Evolutionary conservation across 306 rosid species (phyloP), one percentile per base, ranked within the genome.

Genomic region (Prunus armeniaca): DNA sequence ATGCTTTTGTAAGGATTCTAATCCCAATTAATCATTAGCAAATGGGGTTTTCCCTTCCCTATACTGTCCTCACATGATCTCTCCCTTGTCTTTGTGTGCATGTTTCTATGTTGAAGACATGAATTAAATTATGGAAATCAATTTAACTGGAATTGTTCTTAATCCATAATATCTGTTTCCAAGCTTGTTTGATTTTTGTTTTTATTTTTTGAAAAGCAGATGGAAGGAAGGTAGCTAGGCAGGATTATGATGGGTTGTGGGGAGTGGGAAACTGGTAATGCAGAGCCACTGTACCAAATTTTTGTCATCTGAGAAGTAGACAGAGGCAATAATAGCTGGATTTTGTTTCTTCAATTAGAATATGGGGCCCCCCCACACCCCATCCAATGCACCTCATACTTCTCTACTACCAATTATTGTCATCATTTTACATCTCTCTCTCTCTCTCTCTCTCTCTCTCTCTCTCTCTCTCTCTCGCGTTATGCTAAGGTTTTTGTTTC

Each of bases 291-390:
- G 92, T 74, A 68, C 50, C 71, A 83, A 38, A 71, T 19, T 12
- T 80, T 81, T 84, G 91, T 87, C 86, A 80, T 76, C 75, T 81
- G 76, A 89, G 88, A 89, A 85, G 89, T 74, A 79, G 90, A 93
- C 89, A 89, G 78, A 77, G 58, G 87, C 83, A 86, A 88, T 91
- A 84, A 86, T 93, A 75, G 87, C 81, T 81, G 83, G 79, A 87
- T 89, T 86, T 84, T 89, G 86, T 79, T 87, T 84, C 86, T 77
- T 80, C 89, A 86, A 74, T 72, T 75, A 81, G 81, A 79, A 80
- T 77, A 87, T 82, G 84, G 88, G 81, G 64, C 88, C 82, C 72
- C 72, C 41, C 76, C 61, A 7, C 64, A 38, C 74, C 24, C 82
- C 75, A 67, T 41, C 67, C 79, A 77, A 64, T 74, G 65, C 34